Evolutionary conservation across 805 yeast species (phyloP).

Genomic region (Candida multigemmis): DNA sequence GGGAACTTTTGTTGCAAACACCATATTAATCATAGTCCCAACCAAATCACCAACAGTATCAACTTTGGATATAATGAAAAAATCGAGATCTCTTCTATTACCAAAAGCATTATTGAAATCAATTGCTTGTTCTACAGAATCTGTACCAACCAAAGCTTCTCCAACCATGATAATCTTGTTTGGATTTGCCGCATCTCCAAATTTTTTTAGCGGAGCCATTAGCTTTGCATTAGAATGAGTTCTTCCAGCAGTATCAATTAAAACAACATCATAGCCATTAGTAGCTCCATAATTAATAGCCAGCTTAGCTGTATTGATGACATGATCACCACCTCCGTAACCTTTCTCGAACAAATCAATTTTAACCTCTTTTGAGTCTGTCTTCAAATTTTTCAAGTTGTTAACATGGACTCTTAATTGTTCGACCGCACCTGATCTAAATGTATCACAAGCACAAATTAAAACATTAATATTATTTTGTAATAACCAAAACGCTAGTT

Average conservation of each 20-base stretch:
- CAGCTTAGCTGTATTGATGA: slow-evolving; percentile 85
- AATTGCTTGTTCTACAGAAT: slow-evolving; percentile 89
- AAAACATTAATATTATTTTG: slow-evolving; percentile 82
- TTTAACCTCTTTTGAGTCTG: slow-evolving; percentile 24
- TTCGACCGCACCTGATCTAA: slow-evolving; percentile 98
- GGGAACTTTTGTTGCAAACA: slow-evolving; percentile 91
- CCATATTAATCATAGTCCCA: slow-evolving; percentile 97
- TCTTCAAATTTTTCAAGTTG: slow-evolving; percentile 62
- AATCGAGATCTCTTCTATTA: slow-evolving; percentile 68
- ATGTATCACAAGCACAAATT: slow-evolving; percentile 96
- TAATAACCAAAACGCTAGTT: slow-evolving; percentile 88
- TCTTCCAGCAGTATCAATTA: slow-evolving; percentile 97
- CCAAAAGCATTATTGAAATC: slow-evolving; percentile 94
- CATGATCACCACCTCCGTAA: slow-evolving; percentile 91
- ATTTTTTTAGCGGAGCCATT: slow-evolving; percentile 92
- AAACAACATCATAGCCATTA: slow-evolving; percentile 69
- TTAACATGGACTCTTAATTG: slow-evolving; percentile 91
- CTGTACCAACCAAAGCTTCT: slow-evolving; percentile 96
- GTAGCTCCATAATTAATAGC: slow-evolving; percentile 75
- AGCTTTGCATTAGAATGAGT: slow-evolving; percentile 89
- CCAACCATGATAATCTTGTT: slow-evolving; percentile 98
- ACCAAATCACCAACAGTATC: slow-evolving; percentile 96
- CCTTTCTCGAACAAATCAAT: slow-evolving; percentile 90
- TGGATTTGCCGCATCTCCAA: slow-evolving; percentile 92
- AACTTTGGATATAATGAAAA: slow-evolving; percentile 87